Base-by-base conservation (phyloP, 2,329 filamentous ascomycete genomes). In the Pseudogymnoascus verrucosus region DNA sequence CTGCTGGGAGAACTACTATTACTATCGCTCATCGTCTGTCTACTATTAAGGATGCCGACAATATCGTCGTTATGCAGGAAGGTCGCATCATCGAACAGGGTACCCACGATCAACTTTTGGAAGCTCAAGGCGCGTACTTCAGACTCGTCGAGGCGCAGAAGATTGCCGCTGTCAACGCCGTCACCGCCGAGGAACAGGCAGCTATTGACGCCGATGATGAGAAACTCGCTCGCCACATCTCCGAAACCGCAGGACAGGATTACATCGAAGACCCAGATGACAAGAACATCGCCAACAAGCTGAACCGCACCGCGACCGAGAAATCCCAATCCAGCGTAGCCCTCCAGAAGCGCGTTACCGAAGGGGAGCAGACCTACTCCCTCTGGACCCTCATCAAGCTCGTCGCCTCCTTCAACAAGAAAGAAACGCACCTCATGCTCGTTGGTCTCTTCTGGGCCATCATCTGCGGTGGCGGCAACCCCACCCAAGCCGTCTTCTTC, bases 11-110 rank as follows among this genome's bases (percentile, higher is more conserved):
- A 62, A 99, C 95, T 0, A 98, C 95, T 1, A 96, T 98, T 69
- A 90, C 93, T 5, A 98, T 99, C 75, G 95, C 95, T 47, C 95
- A 99, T 78, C 88, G 93, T 69, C 81, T 99, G 7, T 96, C 92
- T 0, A 99, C 95, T 5, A 96, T 99, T 78, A 92, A 87, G 75
- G 88, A 92, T 67, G 93, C 93, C 0, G 89, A 98, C 75, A 97
- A 96, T 71, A 99, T 99, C 69, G 90, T 98, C 11, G 93, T 97
- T 67, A 93, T 99, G 88, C 83, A 87, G 4, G 78, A 87, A 65
- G 95, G 95, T 11, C 79, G 82, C n/a, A 96, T 99, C 65, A 82
- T 96, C 11, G 95, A 99, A 76, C 92, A 97, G 75, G 95, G 95
- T 61, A 93, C 85, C 0, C 95, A 98, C 73, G 85, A 93, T 64